phyloP scores from a whole-genome alignment of 306 rosid genomes.

The Vachellia collinsii region DNA sequence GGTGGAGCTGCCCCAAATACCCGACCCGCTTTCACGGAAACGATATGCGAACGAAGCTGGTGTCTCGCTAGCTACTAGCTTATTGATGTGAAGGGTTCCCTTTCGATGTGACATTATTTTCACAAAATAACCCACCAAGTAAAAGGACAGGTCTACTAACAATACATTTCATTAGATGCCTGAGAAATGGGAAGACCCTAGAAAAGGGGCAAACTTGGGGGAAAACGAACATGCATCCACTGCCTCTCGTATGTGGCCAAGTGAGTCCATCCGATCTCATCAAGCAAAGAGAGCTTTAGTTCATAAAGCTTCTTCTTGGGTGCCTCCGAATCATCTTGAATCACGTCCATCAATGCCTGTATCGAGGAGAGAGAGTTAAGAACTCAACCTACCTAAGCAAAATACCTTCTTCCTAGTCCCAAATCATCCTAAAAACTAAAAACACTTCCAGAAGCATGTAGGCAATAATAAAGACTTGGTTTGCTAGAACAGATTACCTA shows the following conservation, averaged over 20 bases:
- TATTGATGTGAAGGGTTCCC: background rate
- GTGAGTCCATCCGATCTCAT: conserved; percentile 86
- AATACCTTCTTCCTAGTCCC: conserved; percentile 2
- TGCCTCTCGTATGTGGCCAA: conserved; percentile 70
- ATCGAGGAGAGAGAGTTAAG: conserved; percentile 8
- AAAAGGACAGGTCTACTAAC: conserved; percentile 14
- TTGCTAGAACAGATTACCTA: conserved; percentile 7
- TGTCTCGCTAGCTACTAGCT: background rate
- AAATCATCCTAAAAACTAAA: conserved; percentile 16
- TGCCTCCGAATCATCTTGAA: conserved; percentile 71
- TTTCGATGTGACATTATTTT: conserved; percentile 26
- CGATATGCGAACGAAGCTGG: background rate
- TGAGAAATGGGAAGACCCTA: conserved; percentile 36
- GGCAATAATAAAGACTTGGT: conserved; percentile 13
- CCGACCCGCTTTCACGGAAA: background rate
- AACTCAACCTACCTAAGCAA: conserved; percentile 7
- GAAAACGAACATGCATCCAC: conserved; percentile 95
- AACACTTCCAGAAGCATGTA: conserved; percentile 22
- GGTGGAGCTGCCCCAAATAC: background rate
- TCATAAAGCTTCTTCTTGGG: conserved; percentile 87
- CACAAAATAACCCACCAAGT: conserved; percentile 11
- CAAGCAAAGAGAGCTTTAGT: conserved; percentile 74
- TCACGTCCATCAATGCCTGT: conserved; percentile 71
- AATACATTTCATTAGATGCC: conserved; percentile 10
- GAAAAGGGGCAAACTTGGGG: conserved; percentile 75